Evolutionary conservation across 768 basidiomycete species (phyloP).

Genomic region (Boletus insuetus): DNA sequence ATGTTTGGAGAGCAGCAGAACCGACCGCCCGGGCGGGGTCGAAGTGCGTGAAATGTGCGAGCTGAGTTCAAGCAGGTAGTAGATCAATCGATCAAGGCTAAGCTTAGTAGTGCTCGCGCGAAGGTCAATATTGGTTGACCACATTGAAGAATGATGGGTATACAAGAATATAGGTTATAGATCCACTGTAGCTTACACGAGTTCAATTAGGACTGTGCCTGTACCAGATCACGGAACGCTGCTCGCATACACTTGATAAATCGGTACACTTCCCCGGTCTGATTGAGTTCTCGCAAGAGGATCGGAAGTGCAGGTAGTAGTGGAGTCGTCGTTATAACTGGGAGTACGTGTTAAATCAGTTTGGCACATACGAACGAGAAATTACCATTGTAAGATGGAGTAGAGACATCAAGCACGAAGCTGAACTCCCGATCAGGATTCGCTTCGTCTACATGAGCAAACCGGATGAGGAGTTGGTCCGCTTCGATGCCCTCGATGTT

Average conservation of each 20-base stretch:
- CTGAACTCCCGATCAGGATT: slow-evolving; percentile 64
- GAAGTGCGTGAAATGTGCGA: too few relatives aligned
- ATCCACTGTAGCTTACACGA: not conserved
- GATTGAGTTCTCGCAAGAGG: slow-evolving; percentile 69
- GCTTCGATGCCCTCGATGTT: slow-evolving; percentile 75
- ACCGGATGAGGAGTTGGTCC: slow-evolving; percentile 71
- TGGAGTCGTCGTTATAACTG: slow-evolving; percentile 82
- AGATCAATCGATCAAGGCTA: too few relatives aligned
- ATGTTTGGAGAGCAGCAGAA: too few relatives aligned
- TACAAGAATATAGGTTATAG: too few relatives aligned
- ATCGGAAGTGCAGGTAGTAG: slow-evolving; percentile 63
- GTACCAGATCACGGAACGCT: slow-evolving; percentile 42
- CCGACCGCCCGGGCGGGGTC: too few relatives aligned
- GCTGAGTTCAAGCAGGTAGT: too few relatives aligned
- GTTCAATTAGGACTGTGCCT: not conserved
- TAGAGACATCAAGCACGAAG: slow-evolving; percentile 73
- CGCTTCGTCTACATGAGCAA: slow-evolving; percentile 58
- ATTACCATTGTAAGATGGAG: slow-evolving; percentile 63
- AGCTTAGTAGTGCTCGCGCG: too few relatives aligned
- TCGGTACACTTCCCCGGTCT: slow-evolving; percentile 60
- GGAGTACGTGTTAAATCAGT: not conserved
- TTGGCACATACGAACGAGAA: not conserved
- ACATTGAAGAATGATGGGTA: too few relatives aligned
- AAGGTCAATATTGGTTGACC: too few relatives aligned
- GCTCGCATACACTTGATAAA: slow-evolving; percentile 70